A percentile compares a stretch with the other conserved stretches of the same genome.
phyloP scores from a whole-genome alignment of 2,329 filamentous ascomycete genomes.

The Ambrosiella beaveri region DNA sequence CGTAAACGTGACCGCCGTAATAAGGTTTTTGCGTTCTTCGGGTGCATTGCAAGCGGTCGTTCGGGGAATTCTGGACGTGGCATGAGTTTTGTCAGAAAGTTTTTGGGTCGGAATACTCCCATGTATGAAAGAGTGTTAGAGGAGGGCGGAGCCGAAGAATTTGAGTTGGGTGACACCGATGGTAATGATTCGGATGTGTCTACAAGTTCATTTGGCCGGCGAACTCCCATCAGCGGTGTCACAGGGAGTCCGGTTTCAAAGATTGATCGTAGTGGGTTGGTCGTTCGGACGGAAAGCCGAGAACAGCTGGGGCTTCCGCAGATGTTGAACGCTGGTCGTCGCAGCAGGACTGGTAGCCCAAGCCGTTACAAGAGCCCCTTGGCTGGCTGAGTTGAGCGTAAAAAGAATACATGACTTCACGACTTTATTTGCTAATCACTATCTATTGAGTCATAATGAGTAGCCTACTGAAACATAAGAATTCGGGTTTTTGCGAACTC shows the following conservation, averaged over 20 bases:
- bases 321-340: constrained; percentile 37
- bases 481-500: too few relatives aligned
- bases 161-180: constrained; percentile 56
- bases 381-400: constrained; percentile 1
- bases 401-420: not conserved
- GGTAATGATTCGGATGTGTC: constrained; percentile 38
- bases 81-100: constrained; percentile 36
- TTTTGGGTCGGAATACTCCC: constrained; percentile 41
- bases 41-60: constrained; percentile 21
- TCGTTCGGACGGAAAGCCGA: constrained; percentile 68
- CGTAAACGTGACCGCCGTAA: constrained; percentile 59
- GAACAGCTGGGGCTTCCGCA: constrained; percentile 52
- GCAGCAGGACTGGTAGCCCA: constrained; percentile 39
- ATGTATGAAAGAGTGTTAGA: constrained; percentile 76
- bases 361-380: constrained; percentile 21
- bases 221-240: constrained; percentile 2
- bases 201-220: constrained; percentile 15
- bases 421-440: not conserved
- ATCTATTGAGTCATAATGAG: not conserved
- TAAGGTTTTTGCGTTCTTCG: constrained; percentile 18
- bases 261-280: constrained; percentile 53
- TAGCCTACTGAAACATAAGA: too few relatives aligned
- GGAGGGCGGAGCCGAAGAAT: constrained; percentile 55
- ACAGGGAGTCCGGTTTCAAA: constrained; percentile 18
- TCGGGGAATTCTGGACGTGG: constrained; percentile 25